phyloP scores from a whole-genome alignment of 805 yeast genomes.

The Nakazawaea ishiwadae region DNA sequence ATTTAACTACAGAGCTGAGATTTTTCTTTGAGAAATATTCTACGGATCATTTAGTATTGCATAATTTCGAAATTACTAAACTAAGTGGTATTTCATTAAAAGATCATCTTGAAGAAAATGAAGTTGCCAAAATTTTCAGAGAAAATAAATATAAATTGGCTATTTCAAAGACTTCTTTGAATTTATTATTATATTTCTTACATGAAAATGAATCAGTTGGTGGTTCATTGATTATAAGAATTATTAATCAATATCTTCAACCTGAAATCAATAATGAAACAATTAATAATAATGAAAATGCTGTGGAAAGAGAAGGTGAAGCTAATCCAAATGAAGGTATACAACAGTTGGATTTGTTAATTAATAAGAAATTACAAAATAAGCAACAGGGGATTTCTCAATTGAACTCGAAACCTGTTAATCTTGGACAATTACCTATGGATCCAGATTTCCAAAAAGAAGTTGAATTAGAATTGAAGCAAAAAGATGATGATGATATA shows the following conservation, averaged over 20 bases:
- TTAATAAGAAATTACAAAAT: constrained; percentile 20
- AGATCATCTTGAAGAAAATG: constrained; percentile 81
- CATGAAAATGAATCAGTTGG: constrained; percentile 92
- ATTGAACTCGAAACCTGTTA: constrained; percentile 69
- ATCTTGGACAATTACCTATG: constrained; percentile 78
- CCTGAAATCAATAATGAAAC: constrained; percentile 37
- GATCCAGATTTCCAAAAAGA: constrained; percentile 85
- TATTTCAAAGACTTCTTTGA: constrained; percentile 80
- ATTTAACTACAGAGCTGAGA: constrained; percentile 58
- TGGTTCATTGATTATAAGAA: constrained; percentile 79
- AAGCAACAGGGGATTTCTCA: constrained; percentile 15
- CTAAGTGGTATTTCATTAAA: constrained; percentile 71
- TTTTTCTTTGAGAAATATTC: constrained; percentile 71
- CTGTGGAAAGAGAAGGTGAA: constrained; percentile 44
- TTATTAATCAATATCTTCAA: constrained; percentile 78
- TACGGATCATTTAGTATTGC: constrained; percentile 67
- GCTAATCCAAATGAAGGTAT: constrained; percentile 49
- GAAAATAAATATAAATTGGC: constrained; percentile 68
- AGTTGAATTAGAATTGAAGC: constrained; percentile 75
- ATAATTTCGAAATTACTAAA: constrained; percentile 70
- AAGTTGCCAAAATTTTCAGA: constrained; percentile 70
- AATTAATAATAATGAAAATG: constrained; percentile 22
- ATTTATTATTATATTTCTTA: constrained; percentile 75
- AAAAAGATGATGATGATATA: constrained; percentile 56
- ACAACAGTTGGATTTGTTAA: constrained; percentile 34